Conservation (phyloP, 2,329 filamentous ascomycete genomes). For the Diaporthe citri region DNA sequence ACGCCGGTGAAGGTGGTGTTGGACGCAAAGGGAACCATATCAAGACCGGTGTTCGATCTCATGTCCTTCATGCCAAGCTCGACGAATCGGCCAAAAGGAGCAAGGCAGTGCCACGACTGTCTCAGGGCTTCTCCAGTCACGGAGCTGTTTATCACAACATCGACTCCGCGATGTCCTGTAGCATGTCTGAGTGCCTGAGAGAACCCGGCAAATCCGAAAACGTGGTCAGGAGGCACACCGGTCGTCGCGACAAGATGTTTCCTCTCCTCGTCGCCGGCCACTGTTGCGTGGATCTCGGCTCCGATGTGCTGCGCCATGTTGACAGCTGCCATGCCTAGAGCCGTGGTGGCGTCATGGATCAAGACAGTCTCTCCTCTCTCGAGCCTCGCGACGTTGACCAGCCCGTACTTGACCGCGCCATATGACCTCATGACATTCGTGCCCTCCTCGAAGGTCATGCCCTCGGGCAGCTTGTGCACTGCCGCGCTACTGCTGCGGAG, state of each 20-base stretch:
- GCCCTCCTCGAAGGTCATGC: constrained; percentile 28
- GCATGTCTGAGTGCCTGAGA: constrained; percentile 44
- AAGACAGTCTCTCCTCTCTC: constrained; percentile 18
- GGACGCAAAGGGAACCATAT: constrained; percentile 21
- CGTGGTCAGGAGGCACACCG: constrained; percentile 32
- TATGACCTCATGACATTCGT: constrained; percentile 22
- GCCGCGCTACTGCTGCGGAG: not conserved
- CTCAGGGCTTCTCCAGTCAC: constrained; percentile 3
- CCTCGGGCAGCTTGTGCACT: constrained; percentile 29
- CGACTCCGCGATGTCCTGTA: constrained; percentile 48
- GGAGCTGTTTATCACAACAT: constrained; percentile 30
- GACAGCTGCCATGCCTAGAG: constrained; percentile 28
- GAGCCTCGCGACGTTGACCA: constrained; percentile 18
- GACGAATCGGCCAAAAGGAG: constrained; percentile 41
- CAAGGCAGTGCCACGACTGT: constrained; percentile 13
- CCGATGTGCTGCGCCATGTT: constrained; percentile 20
- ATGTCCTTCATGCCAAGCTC: constrained; percentile 42
- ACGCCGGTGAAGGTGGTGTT: constrained; percentile 13
- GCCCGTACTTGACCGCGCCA: constrained; percentile 10
- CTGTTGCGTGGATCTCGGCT: constrained; percentile 27
- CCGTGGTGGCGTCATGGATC: constrained; percentile 31
- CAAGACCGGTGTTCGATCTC: constrained; percentile 18
- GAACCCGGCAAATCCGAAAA: constrained; percentile 50
- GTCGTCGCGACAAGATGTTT: not conserved
- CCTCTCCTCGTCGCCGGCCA: not conserved